Evolutionary conservation across 805 yeast species (phyloP), one percentile per base, ranked within the genome.

Genomic region (Candida easanensis): DNA sequence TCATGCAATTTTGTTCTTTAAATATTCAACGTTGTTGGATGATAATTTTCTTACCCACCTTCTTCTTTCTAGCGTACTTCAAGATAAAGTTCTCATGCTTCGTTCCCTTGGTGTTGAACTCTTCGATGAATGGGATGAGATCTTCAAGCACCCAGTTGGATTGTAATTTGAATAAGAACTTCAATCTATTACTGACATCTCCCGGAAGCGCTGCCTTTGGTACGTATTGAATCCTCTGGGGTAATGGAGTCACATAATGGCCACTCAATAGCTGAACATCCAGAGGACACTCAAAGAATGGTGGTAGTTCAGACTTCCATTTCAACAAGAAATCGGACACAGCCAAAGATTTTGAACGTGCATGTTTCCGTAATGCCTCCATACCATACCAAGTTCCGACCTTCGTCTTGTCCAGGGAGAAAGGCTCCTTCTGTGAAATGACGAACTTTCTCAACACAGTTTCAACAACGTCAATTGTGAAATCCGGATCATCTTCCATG

Each of bases 351-450:
- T 48, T 53, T n/a, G 49, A 38, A 25, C 65, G 49, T 0, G 70
- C 70, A 46, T 63, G 60, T 31, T 62, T 61, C 19, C 61, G 58
- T 18, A 87, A 64, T 0, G 80, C 65, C 39, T 72, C 67, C 2
- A 76, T 56, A 0, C 95, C 95, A 52, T 77, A 79, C 85, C 88
- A 86, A 37, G 56, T 57, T 1, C 82, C 71, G 3, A 84, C 70
- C 28, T 57, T 58, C 3, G 49, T 52, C 38, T 65, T 63, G 46
- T 82, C 71, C 10, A 86, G 51, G 17, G 51, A 48, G 52, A 66
- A 72, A 5, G 56, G 57, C 36, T 46, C 54, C 13, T 46, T 52
- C 0, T 43, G 45, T 1, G 49, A 52, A 2, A 47, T 51, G 5
- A 71, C 58, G 57, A 81, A 84, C 53, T 70, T 74, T 35, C 67